These are phyloP conservation scores for Trypanosoma rangeli DNA, from an alignment of 208 protist species.

Conservation along the genomic window DNA sequence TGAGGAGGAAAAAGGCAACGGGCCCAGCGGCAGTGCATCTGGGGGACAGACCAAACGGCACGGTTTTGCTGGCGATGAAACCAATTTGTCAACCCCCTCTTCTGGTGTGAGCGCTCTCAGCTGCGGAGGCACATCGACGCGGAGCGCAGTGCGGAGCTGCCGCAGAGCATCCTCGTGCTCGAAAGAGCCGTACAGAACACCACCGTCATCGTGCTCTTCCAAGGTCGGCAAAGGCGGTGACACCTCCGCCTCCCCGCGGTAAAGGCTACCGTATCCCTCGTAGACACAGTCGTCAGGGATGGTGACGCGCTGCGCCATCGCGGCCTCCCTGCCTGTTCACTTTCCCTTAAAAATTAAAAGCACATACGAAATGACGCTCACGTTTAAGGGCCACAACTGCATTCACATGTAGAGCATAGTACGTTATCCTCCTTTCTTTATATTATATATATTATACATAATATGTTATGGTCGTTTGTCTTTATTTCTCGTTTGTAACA, in stretches of 20 bases:
- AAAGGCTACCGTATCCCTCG: constrained; percentile 26
- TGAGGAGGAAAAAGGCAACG: neutral
- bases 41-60: neutral
- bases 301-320: constrained; percentile 7
- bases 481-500: too few species aligned
- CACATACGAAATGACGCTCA: neutral
- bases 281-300: constrained; percentile 22
- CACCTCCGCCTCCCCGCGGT: constrained; percentile 6
- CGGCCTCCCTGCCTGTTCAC: neutral
- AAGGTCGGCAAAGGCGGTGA: neutral
- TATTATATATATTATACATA: neutral
- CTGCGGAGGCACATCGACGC: constrained; percentile 29
- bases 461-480: too few species aligned
- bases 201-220: neutral
- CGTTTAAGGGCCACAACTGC: neutral
- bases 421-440: neutral
- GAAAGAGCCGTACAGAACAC: neutral
- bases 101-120: neutral
- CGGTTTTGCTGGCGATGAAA: neutral
- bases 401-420: neutral
- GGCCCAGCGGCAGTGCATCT: constrained; percentile 1
- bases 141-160: constrained; percentile 32
- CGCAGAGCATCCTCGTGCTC: constrained; percentile 32
- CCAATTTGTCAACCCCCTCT: neutral
- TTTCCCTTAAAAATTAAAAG: neutral